Base-by-base conservation (phyloP, 306 rosid species). In the Nissolia schottii region DNA sequence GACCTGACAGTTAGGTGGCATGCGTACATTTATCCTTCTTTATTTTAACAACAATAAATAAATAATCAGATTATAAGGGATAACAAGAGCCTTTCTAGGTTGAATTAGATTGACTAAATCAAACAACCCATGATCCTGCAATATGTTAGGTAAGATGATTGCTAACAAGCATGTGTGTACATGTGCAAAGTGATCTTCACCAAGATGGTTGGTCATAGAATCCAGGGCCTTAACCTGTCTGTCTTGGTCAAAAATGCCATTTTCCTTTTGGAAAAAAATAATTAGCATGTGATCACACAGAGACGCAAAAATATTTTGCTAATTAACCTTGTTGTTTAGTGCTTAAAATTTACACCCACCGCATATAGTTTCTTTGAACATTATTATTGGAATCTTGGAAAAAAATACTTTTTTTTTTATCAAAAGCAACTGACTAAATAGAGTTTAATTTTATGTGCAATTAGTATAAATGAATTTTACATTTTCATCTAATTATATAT, bases 161-260 rank as follows among this genome's bases (percentile, higher is more conserved):
- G 60, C 27, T 22, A 40, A 51, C 12, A 28, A 8, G 55, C 81
- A 87, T 73, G 96, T 83, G 90, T 81, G 6, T 6, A 28, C 96
- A 89, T 89, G 92, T 89, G 88, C 79, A 10, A 12, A 34, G 6
- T 27, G 71, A 59, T 84, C 81, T 70, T 70, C 68, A 16, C 53
- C 46, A 49, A 20, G 24, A 25, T 48, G 78, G 6, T 67, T 66
- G 62, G 48, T 80, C 68, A 51, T 38, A 3, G 12, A 31, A 46
- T 20, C 38, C 41, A 2, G 49, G 18, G 58, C 10, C 14, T 23
- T n/a, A 2, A 8, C 19, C 37, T 28, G 35, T 43, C 18, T 41
- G 70, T 41, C 62, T 22, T 35, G 19, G 49, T 50, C 34, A 49
- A 32, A 16, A 37, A 6, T 7, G 25, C 5, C 4, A 16, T 14